Evolutionary conservation across 768 basidiomycete species (phyloP).

Genomic region (Trametes gibbosa): DNA sequence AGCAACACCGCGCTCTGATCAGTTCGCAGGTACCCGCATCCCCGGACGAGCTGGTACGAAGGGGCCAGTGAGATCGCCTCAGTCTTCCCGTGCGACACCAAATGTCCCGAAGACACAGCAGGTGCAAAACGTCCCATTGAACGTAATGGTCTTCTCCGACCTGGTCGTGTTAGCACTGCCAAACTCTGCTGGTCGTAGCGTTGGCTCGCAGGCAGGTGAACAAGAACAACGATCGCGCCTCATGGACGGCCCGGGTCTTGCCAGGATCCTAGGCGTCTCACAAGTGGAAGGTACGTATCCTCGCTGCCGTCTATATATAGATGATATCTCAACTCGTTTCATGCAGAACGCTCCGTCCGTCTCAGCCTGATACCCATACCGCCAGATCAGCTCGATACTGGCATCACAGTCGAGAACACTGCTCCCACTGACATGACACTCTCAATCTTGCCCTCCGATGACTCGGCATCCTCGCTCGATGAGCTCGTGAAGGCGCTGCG

Average conservation of each 20-base stretch:
- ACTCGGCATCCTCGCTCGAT: conserved; percentile 8
- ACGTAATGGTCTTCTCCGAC: conserved; percentile 64
- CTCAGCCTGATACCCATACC: conserved; percentile 53
- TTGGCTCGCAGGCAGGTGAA: conserved; percentile 21
- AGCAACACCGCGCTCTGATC: conserved; percentile 11
- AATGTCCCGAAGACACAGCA: neutral
- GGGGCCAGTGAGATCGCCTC: conserved; percentile 4
- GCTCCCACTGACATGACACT: conserved; percentile 36
- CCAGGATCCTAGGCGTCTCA: conserved; percentile 46
- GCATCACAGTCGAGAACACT: conserved; percentile 33
- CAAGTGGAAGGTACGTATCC: conserved; percentile 32
- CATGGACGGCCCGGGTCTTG: conserved; percentile 45
- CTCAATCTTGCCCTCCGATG: conserved; percentile 32
- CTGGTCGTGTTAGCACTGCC: conserved; percentile 56
- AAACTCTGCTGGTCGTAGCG: conserved; percentile 5
- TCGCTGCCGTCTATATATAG: neutral
- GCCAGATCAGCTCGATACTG: conserved; percentile 36
- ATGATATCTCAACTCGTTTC: neutral
- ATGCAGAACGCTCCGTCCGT: conserved; percentile 28
- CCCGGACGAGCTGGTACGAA: neutral
- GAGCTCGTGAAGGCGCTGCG: conserved; percentile 45
- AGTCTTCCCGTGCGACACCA: neutral
- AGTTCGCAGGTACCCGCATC: neutral
- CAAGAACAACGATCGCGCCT: conserved; percentile 39
- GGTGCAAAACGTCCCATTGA: conserved; percentile 20